Percentiles rank a stretch among this genome's conserved stretches.
Conservation (phyloP, 176 grass and related monocot species). For the Carex kokanica region DNA sequence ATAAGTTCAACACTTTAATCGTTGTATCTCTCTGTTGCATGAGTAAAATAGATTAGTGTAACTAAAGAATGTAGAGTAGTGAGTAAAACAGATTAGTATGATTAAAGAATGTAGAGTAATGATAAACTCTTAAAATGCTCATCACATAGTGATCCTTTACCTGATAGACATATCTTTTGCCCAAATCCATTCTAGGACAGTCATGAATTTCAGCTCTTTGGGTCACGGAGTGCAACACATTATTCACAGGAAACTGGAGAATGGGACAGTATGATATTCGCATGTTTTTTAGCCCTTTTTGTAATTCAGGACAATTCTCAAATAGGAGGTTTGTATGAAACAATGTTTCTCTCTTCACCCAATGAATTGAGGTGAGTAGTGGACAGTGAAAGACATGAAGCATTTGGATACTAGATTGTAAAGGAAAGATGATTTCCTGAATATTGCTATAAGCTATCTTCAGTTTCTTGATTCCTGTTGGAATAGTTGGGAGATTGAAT, state of each 20-base stretch:
- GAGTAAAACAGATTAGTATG: background rate
- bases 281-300: background rate
- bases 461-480: background rate
- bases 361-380: background rate
- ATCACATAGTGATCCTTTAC: background rate
- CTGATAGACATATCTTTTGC: background rate
- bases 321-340: background rate
- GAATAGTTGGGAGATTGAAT: background rate
- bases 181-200: background rate
- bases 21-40: background rate
- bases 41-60: background rate
- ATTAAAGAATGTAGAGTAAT: background rate
- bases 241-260: background rate
- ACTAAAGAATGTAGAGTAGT: background rate
- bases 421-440: background rate
- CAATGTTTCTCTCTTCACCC: background rate
- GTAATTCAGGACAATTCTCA: background rate
- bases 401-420: background rate
- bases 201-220: background rate
- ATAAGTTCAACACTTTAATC: background rate
- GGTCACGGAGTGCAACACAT: background rate
- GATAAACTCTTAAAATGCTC: background rate
- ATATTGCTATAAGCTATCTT: background rate
- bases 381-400: background rate
- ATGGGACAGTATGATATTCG: background rate